A percentile compares a stretch with the other conserved stretches of the same genome.
Conservation (phyloP, 2,329 filamentous ascomycete genomes). For the Phyllosticta paracitricarpa region DNA sequence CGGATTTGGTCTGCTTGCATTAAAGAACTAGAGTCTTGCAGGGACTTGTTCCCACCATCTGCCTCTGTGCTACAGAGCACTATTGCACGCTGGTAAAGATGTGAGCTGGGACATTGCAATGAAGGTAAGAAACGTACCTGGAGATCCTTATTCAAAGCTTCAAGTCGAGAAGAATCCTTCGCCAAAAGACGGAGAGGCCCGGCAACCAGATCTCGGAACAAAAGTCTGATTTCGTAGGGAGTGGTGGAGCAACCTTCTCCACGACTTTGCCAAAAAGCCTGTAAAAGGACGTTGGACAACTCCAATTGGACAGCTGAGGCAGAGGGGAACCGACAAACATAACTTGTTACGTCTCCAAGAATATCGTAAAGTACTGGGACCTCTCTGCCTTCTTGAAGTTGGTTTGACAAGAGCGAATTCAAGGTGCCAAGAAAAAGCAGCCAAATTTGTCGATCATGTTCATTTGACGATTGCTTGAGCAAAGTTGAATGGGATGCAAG, state of each 20-base stretch:
- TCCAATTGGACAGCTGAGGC: background rate
- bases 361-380: background rate
- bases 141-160: slow-evolving; percentile 19
- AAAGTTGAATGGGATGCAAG: background rate
- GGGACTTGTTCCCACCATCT: background rate
- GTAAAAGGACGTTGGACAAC: background rate
- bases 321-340: background rate
- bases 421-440: background rate
- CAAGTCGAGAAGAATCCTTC: slow-evolving; percentile 15
- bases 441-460: background rate
- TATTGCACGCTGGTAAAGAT: background rate
- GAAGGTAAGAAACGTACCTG: slow-evolving; percentile 18
- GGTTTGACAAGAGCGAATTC: background rate
- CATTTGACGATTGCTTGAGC: background rate
- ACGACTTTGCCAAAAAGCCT: background rate
- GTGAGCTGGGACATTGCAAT: background rate
- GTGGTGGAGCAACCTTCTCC: background rate
- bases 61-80: background rate
- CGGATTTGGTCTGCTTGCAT: background rate
- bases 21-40: background rate
- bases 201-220: background rate
- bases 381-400: background rate
- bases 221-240: background rate
- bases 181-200: slow-evolving; percentile 13
- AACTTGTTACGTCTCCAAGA: background rate